These are phyloP conservation scores for Ophiostoma ulmi DNA, from an alignment of 2,329 filamentous ascomycete genomes.

Conservation along the genomic window DNA sequence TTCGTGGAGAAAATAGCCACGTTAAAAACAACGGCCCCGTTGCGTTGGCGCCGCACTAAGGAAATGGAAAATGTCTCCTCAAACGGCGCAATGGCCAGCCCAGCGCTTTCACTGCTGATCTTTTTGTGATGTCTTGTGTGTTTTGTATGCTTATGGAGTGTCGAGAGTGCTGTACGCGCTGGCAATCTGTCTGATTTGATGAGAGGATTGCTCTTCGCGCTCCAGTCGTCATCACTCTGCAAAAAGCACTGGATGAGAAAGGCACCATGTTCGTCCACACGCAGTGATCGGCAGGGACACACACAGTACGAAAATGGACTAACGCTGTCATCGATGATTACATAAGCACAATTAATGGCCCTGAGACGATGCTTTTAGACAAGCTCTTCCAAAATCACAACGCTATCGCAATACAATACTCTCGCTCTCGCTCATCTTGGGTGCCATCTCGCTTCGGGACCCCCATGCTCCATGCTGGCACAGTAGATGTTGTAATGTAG, in stretches of 20 bases:
- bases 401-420: not conserved
- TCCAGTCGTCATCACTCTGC: not conserved
- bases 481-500: not conserved
- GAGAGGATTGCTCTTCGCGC: not conserved
- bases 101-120: conserved; percentile 8
- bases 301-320: no score
- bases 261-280: not conserved
- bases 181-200: not conserved
- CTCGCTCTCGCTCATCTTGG: not conserved
- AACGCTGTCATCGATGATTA: no score
- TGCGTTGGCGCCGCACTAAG: not conserved
- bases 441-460: not conserved
- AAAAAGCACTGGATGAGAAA: not conserved
- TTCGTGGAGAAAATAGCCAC: not conserved
- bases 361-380: no score
- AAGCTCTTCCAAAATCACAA: not conserved
- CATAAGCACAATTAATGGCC: no score
- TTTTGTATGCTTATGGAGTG: not conserved
- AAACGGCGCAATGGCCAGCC: not conserved
- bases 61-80: not conserved
- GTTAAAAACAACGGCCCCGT: not conserved
- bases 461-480: not conserved
- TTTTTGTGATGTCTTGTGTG: not conserved
- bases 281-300: not conserved
- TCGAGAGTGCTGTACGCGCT: not conserved